These are phyloP conservation scores for Vavraia culicis DNA, from an alignment of 371 early-diverging fungal species.

Conservation along the genomic window DNA sequence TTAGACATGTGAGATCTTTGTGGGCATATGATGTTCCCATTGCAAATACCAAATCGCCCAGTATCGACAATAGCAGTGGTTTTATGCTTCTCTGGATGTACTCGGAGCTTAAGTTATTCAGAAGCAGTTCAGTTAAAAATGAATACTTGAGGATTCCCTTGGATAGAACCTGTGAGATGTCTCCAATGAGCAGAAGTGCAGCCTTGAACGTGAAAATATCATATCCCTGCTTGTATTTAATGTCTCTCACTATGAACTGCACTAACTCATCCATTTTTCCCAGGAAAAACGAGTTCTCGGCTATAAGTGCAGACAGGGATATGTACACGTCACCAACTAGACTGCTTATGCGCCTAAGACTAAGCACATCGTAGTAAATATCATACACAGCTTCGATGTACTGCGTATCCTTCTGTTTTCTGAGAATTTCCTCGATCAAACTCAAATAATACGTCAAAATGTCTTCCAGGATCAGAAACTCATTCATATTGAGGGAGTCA, in stretches of 20 bases:
- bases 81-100: constrained; percentile 46
- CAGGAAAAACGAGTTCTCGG: constrained; percentile 6
- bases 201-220: constrained; percentile 25
- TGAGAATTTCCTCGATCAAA: constrained; percentile 6
- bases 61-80: constrained; percentile 66
- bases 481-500: neutral
- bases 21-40: constrained; percentile 47
- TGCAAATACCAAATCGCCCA: constrained; percentile 82
- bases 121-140: constrained; percentile 9
- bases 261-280: constrained; percentile 10
- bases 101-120: constrained; percentile 10
- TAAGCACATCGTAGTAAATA: constrained; percentile 16
- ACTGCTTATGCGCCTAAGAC: neutral
- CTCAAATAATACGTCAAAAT: constrained; percentile 28
- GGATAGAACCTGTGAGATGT: constrained; percentile 18
- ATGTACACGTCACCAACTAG: constrained; percentile 31
- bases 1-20: too few species aligned
- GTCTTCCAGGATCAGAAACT: constrained; percentile 17
- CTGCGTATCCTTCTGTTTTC: neutral
- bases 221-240: neutral
- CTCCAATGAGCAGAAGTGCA: constrained; percentile 26
- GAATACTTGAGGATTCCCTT: constrained; percentile 17
- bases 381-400: constrained; percentile 1
- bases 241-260: constrained; percentile 26
- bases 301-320: constrained; percentile 7